phyloP scores from a whole-genome alignment of 2,329 filamentous ascomycete species.

The Tolypocladium ovalisporum region DNA sequence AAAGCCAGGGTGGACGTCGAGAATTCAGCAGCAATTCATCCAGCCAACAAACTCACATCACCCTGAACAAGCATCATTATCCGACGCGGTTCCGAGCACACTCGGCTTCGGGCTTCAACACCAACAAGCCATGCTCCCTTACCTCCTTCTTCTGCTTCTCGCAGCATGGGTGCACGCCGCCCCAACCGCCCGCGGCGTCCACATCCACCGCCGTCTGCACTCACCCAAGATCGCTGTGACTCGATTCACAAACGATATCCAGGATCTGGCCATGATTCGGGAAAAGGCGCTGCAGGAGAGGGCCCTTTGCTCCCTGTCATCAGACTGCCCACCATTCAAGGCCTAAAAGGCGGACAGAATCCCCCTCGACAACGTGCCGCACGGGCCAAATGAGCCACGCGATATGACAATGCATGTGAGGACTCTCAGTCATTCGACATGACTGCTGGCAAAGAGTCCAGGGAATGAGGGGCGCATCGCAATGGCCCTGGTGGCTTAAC shows the following conservation, averaged over 20 bases:
- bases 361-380: not conserved
- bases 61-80: not conserved
- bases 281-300: not conserved
- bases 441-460: not conserved
- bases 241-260: not conserved
- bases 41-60: not conserved
- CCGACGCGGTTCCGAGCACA: not conserved
- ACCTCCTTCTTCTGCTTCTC: slow-evolving; percentile 12
- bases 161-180: slow-evolving; percentile 12
- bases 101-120: not conserved
- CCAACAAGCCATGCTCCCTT: slow-evolving; percentile 6
- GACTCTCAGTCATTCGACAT: not conserved
- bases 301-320: not conserved
- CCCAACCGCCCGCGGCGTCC: slow-evolving; percentile 11
- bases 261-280: not conserved
- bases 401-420: no score
- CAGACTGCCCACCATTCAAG: not conserved
- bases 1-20: not conserved
- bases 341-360: no score
- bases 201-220: slow-evolving; percentile 4
- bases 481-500: not conserved
- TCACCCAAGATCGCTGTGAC: not conserved
- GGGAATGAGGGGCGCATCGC: not conserved
- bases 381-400: not conserved
- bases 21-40: not conserved